Evolutionary conservation across 1,284 basidiomycete genomes (phyloP), one percentile per base, ranked within the genome.

Genomic region (Malassezia arunalokei): DNA sequence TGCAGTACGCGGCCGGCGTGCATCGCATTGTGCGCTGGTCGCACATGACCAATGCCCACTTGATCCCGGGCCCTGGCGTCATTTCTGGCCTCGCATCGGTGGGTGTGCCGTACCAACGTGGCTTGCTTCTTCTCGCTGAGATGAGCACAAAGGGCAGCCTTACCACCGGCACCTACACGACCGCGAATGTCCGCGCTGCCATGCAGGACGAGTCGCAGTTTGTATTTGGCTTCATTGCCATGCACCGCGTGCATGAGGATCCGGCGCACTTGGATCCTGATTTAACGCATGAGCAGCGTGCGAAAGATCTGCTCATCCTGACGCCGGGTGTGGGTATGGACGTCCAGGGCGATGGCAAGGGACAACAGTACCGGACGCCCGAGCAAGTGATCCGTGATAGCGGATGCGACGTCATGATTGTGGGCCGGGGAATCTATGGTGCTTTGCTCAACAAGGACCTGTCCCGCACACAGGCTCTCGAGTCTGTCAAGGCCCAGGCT

Each of bases 341-440:
- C 58, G 74, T 76, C 6, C 83, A 81, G 59, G 88, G 87, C 2
- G 94, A 98, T 74, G 77, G 78, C 2, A 83, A 92, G 82, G 94
- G 92, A 12, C 94, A 99, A 76, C 90, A 95, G 74, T 99, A 99
- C 75, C 79, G 90, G 51, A 92, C 90, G 3, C 94, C 94, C 0
- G 76, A 80, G 32, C 79, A 92, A 73, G 92, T 94, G 20, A 78
- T 99, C 14, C 73, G 81, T 33, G 81, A 86, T 45, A 82, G 80
- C 40, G 91, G 89, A n/a, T 89, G 87, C 73, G 94, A 99, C 76
- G 81, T 98, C 28, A 98, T 98, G 70, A 98, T 99, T 60, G 94
- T 99, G 35, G 94, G 94, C 12, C 78, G 94, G 52, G 94, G 92
- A 0, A 85, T 99, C 47, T 94, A 95, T 74, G 88, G 87, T 14